These are phyloP conservation scores for Ustilago hordei DNA, from an alignment of 1,284 basidiomycete species.

Conservation along the genomic window DNA sequence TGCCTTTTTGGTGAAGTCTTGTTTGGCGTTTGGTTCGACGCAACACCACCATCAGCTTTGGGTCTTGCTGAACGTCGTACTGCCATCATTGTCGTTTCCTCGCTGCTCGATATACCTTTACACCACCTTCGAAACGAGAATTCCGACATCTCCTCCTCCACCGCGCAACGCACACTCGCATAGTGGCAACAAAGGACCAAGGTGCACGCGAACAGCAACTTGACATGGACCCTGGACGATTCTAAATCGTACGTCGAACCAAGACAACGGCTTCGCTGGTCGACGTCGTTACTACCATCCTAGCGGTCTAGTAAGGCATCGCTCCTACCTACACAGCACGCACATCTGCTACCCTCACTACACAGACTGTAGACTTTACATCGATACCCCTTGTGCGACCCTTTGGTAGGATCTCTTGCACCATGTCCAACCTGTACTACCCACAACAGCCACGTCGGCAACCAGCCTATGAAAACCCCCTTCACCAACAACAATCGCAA, in stretches of 20 bases:
- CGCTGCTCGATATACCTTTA: neutral
- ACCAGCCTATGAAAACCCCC: constrained; percentile 29
- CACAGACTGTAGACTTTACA: neutral
- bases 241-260: neutral
- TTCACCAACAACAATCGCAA: neutral
- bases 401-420: neutral
- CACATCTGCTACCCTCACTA: neutral
- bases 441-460: constrained; percentile 24
- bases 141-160: no score
- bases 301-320: neutral
- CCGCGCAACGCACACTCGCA: neutral
- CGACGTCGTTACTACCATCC: neutral
- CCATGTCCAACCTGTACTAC: constrained; percentile 50
- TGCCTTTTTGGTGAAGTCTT: no score
- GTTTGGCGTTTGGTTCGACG: no score
- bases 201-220: neutral
- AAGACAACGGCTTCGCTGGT: neutral
- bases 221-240: neutral
- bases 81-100: neutral
- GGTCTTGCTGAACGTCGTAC: no score
- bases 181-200: neutral
- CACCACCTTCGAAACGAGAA: neutral
- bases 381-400: constrained; percentile 1
- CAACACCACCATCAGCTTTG: no score
- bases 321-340: neutral